Conservation (phyloP, 2,329 filamentous ascomycete species). For the Ceratocystis cacaofunesta region DNA sequence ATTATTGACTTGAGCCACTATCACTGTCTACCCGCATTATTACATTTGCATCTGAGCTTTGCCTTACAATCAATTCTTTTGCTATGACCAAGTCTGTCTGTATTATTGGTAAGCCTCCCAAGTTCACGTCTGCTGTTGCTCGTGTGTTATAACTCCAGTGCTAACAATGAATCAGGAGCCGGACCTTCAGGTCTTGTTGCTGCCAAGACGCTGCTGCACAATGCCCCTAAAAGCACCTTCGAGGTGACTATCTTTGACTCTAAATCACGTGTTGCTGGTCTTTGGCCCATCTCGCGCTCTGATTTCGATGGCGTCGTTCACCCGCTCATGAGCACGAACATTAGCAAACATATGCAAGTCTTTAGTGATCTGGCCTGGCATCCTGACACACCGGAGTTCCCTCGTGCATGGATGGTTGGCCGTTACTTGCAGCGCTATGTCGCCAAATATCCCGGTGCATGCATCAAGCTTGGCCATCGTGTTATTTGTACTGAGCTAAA, state of each 20-base stretch:
- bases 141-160: neutral
- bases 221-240: slow-evolving; percentile 40
- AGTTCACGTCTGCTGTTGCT: neutral
- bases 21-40: neutral
- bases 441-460: slow-evolving; percentile 36
- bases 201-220: slow-evolving; percentile 57
- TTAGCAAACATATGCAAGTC: slow-evolving; percentile 61
- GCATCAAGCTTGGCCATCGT: slow-evolving; percentile 34
- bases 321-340: slow-evolving; percentile 56
- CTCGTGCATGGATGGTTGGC: slow-evolving; percentile 63
- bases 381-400: slow-evolving; percentile 46
- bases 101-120: slow-evolving; percentile 25
- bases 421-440: slow-evolving; percentile 54
- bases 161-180: slow-evolving; percentile 35
- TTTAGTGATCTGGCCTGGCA: slow-evolving; percentile 62
- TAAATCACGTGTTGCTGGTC: slow-evolving; percentile 51
- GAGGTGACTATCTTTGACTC: slow-evolving; percentile 57
- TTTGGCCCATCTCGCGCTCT: slow-evolving; percentile 50
- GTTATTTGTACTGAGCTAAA: slow-evolving; percentile 28
- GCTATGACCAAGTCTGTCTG: slow-evolving; percentile 29
- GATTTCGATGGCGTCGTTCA: slow-evolving; percentile 41
- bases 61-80: neutral
- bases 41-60: neutral
- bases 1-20: neutral
- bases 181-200: slow-evolving; percentile 54